Conservation (phyloP, 257 asterid species). For the Penstemon davidsonii region DNA sequence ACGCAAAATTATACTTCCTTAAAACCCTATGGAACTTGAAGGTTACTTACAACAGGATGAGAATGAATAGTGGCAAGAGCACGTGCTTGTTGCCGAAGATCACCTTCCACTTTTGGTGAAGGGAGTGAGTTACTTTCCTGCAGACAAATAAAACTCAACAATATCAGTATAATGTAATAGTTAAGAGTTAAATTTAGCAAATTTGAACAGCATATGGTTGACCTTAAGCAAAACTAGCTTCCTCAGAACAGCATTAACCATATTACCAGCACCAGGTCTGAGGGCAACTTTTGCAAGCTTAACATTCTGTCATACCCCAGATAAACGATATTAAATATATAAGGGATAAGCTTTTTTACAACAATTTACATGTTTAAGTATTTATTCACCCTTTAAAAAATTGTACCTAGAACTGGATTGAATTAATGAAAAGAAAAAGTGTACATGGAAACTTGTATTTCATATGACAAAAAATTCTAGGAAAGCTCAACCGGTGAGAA, state of each 20-base stretch:
- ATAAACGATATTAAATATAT: slow-evolving; percentile 24
- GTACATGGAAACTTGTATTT: neutral
- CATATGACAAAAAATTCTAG: neutral
- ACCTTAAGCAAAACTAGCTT: slow-evolving; percentile 84
- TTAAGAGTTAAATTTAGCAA: slow-evolving; percentile 15
- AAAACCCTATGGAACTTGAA: slow-evolving; percentile 5
- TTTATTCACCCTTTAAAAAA: neutral
- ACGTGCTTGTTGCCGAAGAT: slow-evolving; percentile 90
- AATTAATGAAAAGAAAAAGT: neutral
- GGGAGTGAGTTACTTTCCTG: slow-evolving; percentile 81
- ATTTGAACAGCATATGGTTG: slow-evolving; percentile 22
- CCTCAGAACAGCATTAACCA: slow-evolving; percentile 89
- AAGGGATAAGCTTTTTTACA: slow-evolving; percentile 26
- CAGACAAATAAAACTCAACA: slow-evolving; percentile 27
- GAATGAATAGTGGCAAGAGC: slow-evolving; percentile 84
- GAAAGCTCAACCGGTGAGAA: neutral
- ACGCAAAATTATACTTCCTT: neutral
- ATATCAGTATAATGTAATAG: slow-evolving; percentile 26
- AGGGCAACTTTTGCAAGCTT: slow-evolving; percentile 90
- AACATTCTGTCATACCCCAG: slow-evolving; percentile 61
- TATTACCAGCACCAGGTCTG: slow-evolving; percentile 91
- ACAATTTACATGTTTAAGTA: neutral
- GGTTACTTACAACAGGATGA: slow-evolving; percentile 81
- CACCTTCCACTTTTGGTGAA: slow-evolving; percentile 69
- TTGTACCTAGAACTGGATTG: neutral